Base-by-base conservation (phyloP, 1,284 basidiomycete genomes). In the Microbotryum violaceum region DNA sequence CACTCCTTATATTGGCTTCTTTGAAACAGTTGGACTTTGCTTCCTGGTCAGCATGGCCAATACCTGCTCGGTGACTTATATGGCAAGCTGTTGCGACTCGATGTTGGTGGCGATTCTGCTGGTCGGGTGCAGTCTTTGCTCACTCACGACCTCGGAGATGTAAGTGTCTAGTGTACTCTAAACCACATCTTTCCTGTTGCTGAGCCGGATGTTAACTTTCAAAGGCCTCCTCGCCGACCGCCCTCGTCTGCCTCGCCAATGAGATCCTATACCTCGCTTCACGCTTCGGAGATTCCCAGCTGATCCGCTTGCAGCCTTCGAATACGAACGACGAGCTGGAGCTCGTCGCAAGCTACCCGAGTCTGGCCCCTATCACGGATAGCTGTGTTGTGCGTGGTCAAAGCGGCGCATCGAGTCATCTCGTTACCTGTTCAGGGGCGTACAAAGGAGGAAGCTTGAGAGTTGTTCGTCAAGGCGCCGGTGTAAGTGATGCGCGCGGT, bases 391-490 rank as follows among this genome's bases (percentile, higher is more conserved):
- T 87, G 7, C 86, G 91, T 72, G 89, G 91, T 56, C 81, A 82
- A 0, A 86, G 83, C 61, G 70, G 65, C 14, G 85, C 85, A 10
- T 84, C 89, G 85, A 82, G 82, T 16, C 85, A 92, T 72, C 82
- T 97, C 52, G 83, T 97, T 4, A 88, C 91, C 0, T 91, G 90
- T 66, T 94, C 91, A 3, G 94, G 94, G 2, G 87, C 85, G 0
- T 82, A 82, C 21, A 90, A 85, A 64, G 83, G 84, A 1, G 92
- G 93, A 8, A 86, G 87, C 12, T 73, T 98, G 10, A 85, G 89
- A 46, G 76, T 93, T 29, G 82, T 97, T 10, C 81, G 89, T 61
- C 91, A 85, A 64, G 93, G 93, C 3, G 91, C 90, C 1, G 87
- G 90, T 59, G 84, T 94, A 7, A 46, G 29, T 49, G 27, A 49